Conservation (phyloP, 2,329 filamentous ascomycete species). For the Ascosphaera acerosa region DNA sequence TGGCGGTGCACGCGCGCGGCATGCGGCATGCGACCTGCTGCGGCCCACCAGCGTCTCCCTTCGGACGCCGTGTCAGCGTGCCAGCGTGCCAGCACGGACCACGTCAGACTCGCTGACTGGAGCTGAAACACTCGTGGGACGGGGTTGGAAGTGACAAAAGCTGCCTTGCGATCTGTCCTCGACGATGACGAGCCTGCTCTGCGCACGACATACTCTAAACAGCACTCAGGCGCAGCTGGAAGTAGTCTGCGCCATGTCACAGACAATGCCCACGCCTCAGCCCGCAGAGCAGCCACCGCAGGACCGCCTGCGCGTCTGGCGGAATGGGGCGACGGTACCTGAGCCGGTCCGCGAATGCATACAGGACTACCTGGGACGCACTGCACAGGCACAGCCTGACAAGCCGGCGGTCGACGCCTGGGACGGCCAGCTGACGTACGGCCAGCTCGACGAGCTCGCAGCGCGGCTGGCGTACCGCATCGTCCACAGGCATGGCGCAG, state of each 20-base stretch:
- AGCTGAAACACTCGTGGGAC: too few relatives aligned
- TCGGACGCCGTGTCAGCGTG: too few relatives aligned
- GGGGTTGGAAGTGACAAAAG: too few relatives aligned
- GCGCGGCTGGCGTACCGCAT: slow-evolving; percentile 3
- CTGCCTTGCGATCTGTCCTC: too few relatives aligned
- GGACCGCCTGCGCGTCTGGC: slow-evolving; percentile 1
- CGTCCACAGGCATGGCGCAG: slow-evolving; percentile 1
- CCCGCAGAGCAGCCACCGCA: not conserved
- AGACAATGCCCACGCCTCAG: not conserved
- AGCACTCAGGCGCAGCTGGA: not conserved
- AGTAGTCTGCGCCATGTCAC: not conserved
- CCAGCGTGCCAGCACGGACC: too few relatives aligned
- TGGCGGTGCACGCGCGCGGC: too few relatives aligned
- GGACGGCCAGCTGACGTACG: slow-evolving; percentile 8
- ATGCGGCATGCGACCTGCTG: too few relatives aligned
- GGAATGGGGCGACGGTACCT: slow-evolving; percentile 1
- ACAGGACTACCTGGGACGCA: slow-evolving; percentile 7
- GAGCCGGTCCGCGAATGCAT: slow-evolving; percentile 5
- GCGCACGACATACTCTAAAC: not conserved
- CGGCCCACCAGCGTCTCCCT: too few relatives aligned
- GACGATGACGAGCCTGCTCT: not conserved
- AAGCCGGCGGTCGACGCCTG: slow-evolving; percentile 7
- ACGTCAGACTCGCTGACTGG: too few relatives aligned
- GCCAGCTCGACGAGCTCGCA: slow-evolving; percentile 7
- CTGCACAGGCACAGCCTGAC: slow-evolving; percentile 5